phyloP scores from a whole-genome alignment of 345 rosid species.

The Aquilaria yunnanensis region DNA sequence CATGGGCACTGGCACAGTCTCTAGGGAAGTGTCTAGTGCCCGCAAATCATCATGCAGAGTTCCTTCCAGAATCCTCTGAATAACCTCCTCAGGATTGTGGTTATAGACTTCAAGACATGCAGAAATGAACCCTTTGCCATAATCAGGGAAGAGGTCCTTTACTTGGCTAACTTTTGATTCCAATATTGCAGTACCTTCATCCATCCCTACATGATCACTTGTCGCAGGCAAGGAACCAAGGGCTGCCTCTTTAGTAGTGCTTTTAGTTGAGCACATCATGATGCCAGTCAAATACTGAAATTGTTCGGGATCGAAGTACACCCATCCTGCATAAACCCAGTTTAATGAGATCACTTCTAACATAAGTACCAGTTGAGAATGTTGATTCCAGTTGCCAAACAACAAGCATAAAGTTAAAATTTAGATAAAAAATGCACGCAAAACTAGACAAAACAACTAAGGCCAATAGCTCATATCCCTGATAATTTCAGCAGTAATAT shows the following conservation, averaged over 20 bases:
- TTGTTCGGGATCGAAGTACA: conserved; percentile 72
- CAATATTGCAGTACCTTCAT: conserved; percentile 65
- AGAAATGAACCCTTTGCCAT: conserved; percentile 70
- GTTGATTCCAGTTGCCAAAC: too few species aligned
- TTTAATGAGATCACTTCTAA: background rate
- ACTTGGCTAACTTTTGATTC: conserved; percentile 87
- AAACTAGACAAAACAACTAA: too few species aligned
- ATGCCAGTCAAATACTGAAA: conserved; percentile 72
- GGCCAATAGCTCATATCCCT: too few species aligned
- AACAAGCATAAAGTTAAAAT: too few species aligned
- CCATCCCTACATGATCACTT: conserved; percentile 34
- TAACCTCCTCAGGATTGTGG: conserved; percentile 89
- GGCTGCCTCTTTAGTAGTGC: conserved; percentile 26
- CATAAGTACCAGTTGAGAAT: too few species aligned
- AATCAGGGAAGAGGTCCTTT: conserved; percentile 88
- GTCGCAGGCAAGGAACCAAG: conserved; percentile 21
- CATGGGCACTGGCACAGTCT: conserved; percentile 49
- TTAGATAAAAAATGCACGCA: too few species aligned
- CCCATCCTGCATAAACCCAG: conserved; percentile 61
- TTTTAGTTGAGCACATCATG: conserved; percentile 29
- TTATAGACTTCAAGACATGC: conserved; percentile 91
- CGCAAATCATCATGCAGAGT: conserved; percentile 78
- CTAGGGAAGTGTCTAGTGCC: conserved; percentile 55
- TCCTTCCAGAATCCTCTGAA: conserved; percentile 89
- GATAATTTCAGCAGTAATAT: too few species aligned